phyloP scores from a whole-genome alignment of 768 basidiomycete genomes.

The Tulasnella sp. region DNA sequence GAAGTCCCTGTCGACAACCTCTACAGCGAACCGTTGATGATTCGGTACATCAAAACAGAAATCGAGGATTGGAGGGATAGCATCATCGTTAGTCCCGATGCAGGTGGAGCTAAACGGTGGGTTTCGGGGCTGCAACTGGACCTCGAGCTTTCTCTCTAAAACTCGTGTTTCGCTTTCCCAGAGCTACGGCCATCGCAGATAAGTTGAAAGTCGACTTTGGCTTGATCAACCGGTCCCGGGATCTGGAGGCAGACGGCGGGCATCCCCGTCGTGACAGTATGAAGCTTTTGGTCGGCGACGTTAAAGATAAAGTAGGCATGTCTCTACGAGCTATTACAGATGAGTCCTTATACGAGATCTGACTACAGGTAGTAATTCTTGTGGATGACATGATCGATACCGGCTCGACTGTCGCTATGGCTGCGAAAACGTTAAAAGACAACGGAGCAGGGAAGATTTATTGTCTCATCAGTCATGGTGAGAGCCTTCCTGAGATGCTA shows the following conservation, averaged over 20 bases:
- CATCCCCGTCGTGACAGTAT: constrained; percentile 47
- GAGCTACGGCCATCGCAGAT: constrained; percentile 93
- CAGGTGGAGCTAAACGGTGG: constrained; percentile 97
- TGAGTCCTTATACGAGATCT: constrained; percentile 27
- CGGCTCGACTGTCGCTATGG: constrained; percentile 83
- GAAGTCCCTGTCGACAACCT: constrained; percentile 98
- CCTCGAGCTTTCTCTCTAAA: neutral
- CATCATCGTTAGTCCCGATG: constrained; percentile 96
- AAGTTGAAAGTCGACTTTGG: constrained; percentile 95
- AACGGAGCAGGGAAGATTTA: constrained; percentile 86
- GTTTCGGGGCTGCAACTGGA: constrained; percentile 41
- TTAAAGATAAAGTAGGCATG: constrained; percentile 73
- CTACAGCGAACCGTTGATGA: constrained; percentile 94
- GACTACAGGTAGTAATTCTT: constrained; percentile 81
- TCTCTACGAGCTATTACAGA: constrained; percentile 19
- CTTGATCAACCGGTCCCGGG: constrained; percentile 88
- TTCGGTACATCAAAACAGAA: constrained; percentile 85
- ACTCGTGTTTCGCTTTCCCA: constrained; percentile 43
- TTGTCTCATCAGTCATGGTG: constrained; percentile 92
- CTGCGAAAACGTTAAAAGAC: constrained; percentile 82
- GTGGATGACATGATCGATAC: constrained; percentile 99
- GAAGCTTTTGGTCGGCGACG: constrained; percentile 95
- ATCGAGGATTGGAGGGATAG: constrained; percentile 84
- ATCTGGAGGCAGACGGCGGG: constrained; percentile 66
- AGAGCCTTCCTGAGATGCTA: constrained; percentile 32